A percentile compares a stretch with the other conserved stretches of the same genome.
phyloP scores from a whole-genome alignment of 2,329 filamentous ascomycete species.

The Lasiodiplodia hormozganensis region DNA sequence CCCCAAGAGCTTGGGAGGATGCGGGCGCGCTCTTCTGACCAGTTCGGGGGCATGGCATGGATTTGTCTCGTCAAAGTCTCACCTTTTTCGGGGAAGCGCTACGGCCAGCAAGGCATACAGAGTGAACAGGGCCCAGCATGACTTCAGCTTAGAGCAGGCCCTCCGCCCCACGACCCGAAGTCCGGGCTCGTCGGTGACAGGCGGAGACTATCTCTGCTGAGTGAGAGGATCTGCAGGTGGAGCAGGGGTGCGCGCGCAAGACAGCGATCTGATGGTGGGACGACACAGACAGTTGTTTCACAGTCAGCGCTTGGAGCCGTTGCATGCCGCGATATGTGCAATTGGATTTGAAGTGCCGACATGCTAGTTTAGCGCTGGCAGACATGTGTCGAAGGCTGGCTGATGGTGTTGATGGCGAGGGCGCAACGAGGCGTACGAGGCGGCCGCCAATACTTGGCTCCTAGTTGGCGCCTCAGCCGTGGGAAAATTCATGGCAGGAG shows the following conservation, averaged over 20 bases:
- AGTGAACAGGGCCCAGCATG: background rate
- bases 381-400: background rate
- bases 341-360: background rate
- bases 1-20: conserved; percentile 4
- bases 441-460: background rate
- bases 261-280: background rate
- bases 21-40: background rate
- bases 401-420: background rate
- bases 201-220: conserved; percentile 4
- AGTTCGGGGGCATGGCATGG: background rate
- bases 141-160: conserved; percentile 23
- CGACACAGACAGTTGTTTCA: background rate
- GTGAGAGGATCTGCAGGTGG: conserved; percentile 15
- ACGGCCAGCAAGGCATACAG: background rate
- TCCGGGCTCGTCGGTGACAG: conserved; percentile 5
- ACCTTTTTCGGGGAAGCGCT: conserved; percentile 7
- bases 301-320: conserved; percentile 14
- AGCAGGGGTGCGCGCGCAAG: background rate
- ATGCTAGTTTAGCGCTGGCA: background rate
- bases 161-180: conserved; percentile 26
- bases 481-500: background rate
- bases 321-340: background rate
- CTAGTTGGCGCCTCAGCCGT: conserved; percentile 1
- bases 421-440: background rate
- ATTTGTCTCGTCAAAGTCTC: conserved; percentile 14